Conservation (phyloP, 1,139 yeast species). For the Yarrowia galli region DNA sequence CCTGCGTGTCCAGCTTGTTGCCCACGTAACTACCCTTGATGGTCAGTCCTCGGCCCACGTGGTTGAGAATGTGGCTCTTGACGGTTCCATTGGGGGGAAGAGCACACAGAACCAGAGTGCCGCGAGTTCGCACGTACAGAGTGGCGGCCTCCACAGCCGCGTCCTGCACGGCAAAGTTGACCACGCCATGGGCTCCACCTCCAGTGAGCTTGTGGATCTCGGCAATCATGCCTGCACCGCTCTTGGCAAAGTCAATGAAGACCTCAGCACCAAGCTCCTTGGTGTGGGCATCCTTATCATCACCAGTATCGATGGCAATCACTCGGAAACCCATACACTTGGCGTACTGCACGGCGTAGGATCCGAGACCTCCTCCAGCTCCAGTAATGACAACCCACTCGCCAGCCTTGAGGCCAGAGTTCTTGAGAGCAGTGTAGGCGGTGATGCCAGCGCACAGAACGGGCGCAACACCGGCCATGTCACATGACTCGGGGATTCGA, state of each 20-base stretch:
- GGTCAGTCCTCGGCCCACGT: slow-evolving; percentile 68
- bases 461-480: slow-evolving; percentile 78
- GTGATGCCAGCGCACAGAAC: slow-evolving; percentile 84
- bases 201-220: slow-evolving; percentile 60
- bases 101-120: slow-evolving; percentile 82
- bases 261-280: slow-evolving; percentile 71
- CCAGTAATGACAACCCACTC: slow-evolving; percentile 84
- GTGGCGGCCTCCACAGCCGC: slow-evolving; percentile 73
- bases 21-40: slow-evolving; percentile 82
- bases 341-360: slow-evolving; percentile 82
- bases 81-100: slow-evolving; percentile 76
- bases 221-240: slow-evolving; percentile 60
- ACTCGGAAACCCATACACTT: slow-evolving; percentile 83
- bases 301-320: slow-evolving; percentile 78
- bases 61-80: slow-evolving; percentile 65
- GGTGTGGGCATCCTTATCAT: slow-evolving; percentile 63
- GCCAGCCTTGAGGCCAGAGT: slow-evolving; percentile 70
- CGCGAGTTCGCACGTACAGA: slow-evolving; percentile 72
- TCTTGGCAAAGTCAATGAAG: slow-evolving; percentile 64
- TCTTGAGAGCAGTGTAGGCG: slow-evolving; percentile 81
- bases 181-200: slow-evolving; percentile 82
- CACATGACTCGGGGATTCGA: slow-evolving; percentile 70
- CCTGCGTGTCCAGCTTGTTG: slow-evolving; percentile 78
- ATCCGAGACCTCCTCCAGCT: slow-evolving; percentile 87
- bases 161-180: slow-evolving; percentile 81